Evolutionary conservation across 495 filamentous ascomycete species (phyloP).

Genomic region (Diplogelasinospora grovesii): DNA sequence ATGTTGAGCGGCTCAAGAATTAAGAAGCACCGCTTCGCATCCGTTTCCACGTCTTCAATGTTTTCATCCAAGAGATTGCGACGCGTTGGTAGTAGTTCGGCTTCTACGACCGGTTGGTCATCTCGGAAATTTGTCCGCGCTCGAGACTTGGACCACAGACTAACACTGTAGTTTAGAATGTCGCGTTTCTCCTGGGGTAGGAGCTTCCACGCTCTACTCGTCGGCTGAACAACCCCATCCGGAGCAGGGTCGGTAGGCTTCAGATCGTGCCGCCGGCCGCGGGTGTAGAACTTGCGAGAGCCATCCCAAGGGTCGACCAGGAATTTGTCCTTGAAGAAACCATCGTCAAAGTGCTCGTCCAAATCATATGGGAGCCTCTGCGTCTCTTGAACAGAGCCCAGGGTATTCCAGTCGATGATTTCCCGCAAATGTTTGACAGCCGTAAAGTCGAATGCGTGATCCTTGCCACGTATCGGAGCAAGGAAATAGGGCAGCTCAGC

Average conservation of each 20-base stretch:
- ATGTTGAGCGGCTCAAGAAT: constrained; percentile 53
- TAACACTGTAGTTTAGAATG: constrained; percentile 41
- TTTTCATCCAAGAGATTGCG: constrained; percentile 72
- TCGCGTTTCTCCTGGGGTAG: constrained; percentile 17
- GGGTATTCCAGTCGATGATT: constrained; percentile 60
- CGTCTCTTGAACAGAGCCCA: constrained; percentile 47
- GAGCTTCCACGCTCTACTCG: constrained; percentile 17
- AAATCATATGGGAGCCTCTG: constrained; percentile 45
- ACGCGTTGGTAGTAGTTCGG: constrained; percentile 63
- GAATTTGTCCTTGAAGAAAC: constrained; percentile 58
- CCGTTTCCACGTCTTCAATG: constrained; percentile 25
- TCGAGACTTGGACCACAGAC: constrained; percentile 31
- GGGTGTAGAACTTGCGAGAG: constrained; percentile 52
- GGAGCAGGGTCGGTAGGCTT: constrained; percentile 38
- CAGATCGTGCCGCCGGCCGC: constrained; percentile 35
- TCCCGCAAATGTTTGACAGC: constrained; percentile 15
- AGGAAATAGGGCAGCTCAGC: constrained; percentile 80
- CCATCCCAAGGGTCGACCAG: constrained; percentile 73
- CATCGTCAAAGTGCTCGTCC: constrained; percentile 44
- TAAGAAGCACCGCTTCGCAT: constrained; percentile 38
- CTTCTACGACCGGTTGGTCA: constrained; percentile 72
- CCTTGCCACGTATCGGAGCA: constrained; percentile 51
- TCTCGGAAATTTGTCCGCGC: constrained; percentile 34
- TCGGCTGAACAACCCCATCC: constrained; percentile 24
- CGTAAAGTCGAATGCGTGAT: constrained; percentile 22